Conservation (phyloP, 2,329 filamentous ascomycete genomes). For the Trichoderma hamatum region DNA sequence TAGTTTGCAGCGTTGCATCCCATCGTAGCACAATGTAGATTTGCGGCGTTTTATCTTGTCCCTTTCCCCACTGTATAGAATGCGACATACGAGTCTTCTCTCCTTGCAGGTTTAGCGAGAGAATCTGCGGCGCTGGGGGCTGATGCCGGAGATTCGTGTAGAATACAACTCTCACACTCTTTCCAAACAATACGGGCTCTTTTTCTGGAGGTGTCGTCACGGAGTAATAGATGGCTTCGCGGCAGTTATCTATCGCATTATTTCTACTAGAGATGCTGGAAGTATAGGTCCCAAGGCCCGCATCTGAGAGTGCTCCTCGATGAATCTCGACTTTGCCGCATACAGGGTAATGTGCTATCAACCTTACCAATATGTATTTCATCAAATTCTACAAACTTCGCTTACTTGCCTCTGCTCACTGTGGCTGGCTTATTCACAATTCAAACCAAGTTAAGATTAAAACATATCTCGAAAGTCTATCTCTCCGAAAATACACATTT, state of each 20-base stretch:
- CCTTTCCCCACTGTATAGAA: background rate
- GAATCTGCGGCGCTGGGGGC: background rate
- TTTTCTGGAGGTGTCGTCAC: background rate
- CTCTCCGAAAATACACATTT: background rate
- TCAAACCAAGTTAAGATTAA: background rate
- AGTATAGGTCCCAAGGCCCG: background rate
- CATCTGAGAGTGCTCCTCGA: background rate
- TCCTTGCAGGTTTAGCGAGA: background rate
- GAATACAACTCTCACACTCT: background rate
- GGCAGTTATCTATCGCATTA: background rate
- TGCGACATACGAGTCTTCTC: background rate
- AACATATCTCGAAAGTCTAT: background rate
- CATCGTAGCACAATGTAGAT: background rate
- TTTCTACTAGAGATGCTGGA: background rate
- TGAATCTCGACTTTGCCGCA: background rate
- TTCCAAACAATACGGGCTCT: background rate
- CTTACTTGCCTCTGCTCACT: background rate
- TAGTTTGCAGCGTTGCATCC: constrained; percentile 1
- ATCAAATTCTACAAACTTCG: background rate
- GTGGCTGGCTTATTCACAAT: background rate
- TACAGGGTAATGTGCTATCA: background rate
- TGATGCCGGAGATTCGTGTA: background rate
- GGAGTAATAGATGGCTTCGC: background rate
- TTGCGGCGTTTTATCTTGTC: background rate
- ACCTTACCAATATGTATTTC: background rate